Conservation (phyloP, 371 early-diverging fungal genomes). For the Blakeslea trispora region DNA sequence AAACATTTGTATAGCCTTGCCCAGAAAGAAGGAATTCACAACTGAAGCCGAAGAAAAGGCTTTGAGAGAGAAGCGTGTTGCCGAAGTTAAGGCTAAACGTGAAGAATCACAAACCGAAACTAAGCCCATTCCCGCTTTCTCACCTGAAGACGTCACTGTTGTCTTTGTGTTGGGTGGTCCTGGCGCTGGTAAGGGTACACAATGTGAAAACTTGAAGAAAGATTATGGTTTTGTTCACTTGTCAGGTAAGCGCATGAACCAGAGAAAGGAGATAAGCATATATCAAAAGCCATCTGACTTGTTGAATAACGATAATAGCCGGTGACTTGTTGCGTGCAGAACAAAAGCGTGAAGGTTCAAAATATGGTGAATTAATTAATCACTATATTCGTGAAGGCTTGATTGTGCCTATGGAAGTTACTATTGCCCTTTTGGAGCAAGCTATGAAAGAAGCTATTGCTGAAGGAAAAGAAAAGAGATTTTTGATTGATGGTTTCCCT, state of each 20-base stretch:
- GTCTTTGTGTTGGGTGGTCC: slow-evolving; percentile 81
- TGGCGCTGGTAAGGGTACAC: slow-evolving; percentile 92
- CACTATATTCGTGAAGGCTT: slow-evolving; percentile 87
- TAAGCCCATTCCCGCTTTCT: slow-evolving; percentile 38
- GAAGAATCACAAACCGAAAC: slow-evolving; percentile 8
- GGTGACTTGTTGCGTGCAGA: slow-evolving; percentile 94
- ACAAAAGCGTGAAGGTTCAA: slow-evolving; percentile 76
- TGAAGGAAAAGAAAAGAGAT: slow-evolving; percentile 53
- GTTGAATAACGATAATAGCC: slow-evolving; percentile 64
- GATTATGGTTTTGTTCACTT: slow-evolving; percentile 93
- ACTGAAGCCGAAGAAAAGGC: slow-evolving; percentile 24
- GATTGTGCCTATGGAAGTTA: slow-evolving; percentile 94
- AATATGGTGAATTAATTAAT: slow-evolving; percentile 87
- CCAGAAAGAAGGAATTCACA: slow-evolving; percentile 24
- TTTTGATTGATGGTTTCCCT: slow-evolving; percentile 97
- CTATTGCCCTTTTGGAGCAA: slow-evolving; percentile 82
- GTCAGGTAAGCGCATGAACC: slow-evolving; percentile 72
- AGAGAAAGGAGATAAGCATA: too few species aligned
- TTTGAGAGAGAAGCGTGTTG: slow-evolving; percentile 19
- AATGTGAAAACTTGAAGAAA: slow-evolving; percentile 81
- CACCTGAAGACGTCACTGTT: slow-evolving; percentile 57
- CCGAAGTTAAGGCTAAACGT: slow-evolving; percentile 18
- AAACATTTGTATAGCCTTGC: slow-evolving; percentile 15
- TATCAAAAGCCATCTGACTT: too few species aligned
- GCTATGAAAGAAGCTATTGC: slow-evolving; percentile 76